These are phyloP conservation scores for Nannizziopsis barbatae DNA, from an alignment of 2,329 filamentous ascomycete species.

Conservation along the genomic window DNA sequence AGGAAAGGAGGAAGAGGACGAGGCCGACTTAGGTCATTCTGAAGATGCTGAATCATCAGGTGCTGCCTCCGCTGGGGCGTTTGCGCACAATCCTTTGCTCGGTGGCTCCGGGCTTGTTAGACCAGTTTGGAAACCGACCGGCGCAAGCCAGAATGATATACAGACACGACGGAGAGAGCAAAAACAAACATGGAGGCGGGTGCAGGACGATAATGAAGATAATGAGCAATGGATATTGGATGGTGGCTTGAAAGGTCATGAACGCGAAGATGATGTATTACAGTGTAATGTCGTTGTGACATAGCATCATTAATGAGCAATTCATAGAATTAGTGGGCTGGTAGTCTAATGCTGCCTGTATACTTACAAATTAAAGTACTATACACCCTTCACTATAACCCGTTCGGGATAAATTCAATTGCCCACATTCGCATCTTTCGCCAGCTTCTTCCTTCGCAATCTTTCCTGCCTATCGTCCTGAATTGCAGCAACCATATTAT, in stretches of 20 bases:
- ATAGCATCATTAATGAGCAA: not conserved
- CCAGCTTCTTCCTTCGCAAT: constrained; percentile 7
- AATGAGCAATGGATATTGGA: constrained; percentile 40
- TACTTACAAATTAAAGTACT: not conserved
- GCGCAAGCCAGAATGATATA: constrained; percentile 9
- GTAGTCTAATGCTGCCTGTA: not conserved
- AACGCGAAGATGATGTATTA: constrained; percentile 5
- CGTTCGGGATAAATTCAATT: not conserved
- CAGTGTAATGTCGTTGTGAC: not conserved
- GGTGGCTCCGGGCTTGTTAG: constrained; percentile 35
- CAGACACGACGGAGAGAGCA: constrained; percentile 22
- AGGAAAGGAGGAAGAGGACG: constrained; percentile 17
- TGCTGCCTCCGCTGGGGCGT: constrained; percentile 24
- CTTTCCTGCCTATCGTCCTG: constrained; percentile 9
- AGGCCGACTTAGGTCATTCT: constrained; percentile 23
- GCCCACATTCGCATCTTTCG: not conserved
- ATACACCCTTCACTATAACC: not conserved
- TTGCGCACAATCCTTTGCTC: constrained; percentile 37
- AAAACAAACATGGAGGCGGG: constrained; percentile 37
- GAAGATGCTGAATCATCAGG: constrained; percentile 18
- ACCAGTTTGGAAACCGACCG: constrained; percentile 35
- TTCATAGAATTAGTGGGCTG: too few species aligned
- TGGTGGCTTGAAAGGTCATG: constrained; percentile 33
- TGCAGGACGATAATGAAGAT: constrained; percentile 38
- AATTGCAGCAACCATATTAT: constrained; percentile 14